A percentile compares a stretch with the other conserved stretches of the same genome.
These are phyloP conservation scores for Dipteronia dyeriana DNA, from an alignment of 345 rosid genomes.

Conservation along the genomic window DNA sequence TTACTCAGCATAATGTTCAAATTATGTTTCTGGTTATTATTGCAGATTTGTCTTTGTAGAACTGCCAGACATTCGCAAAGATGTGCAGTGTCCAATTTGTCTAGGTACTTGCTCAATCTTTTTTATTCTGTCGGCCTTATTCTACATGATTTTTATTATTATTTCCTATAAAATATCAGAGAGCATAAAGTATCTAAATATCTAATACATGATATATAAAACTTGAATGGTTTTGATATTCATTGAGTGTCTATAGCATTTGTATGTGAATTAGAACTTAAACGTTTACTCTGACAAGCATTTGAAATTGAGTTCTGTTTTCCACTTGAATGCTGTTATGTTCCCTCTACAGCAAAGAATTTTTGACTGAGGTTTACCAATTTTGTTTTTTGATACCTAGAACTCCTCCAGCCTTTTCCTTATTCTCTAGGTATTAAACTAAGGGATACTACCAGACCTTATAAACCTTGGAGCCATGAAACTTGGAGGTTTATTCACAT, in stretches of 20 bases:
- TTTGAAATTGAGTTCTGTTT: not conserved
- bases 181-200: not conserved
- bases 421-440: not conserved
- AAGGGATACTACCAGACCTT: not conserved
- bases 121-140: not conserved
- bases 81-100: constrained; percentile 92
- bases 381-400: too few species aligned
- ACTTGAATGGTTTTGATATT: not conserved
- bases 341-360: not conserved
- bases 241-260: not conserved
- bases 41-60: constrained; percentile 72
- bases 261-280: not conserved
- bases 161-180: not conserved
- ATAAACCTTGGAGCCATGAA: not conserved
- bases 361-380: too few species aligned
- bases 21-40: constrained; percentile 26
- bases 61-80: constrained; percentile 71
- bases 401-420: not conserved
- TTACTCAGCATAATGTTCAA: not conserved
- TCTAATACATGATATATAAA: not conserved
- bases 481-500: not conserved
- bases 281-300: not conserved
- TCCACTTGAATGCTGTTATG: not conserved
- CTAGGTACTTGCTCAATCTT: constrained; percentile 52
- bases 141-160: not conserved